These are phyloP conservation scores for Paecilomyces sp. DNA, from an alignment of 2,329 filamentous ascomycete species.

Conservation along the genomic window DNA sequence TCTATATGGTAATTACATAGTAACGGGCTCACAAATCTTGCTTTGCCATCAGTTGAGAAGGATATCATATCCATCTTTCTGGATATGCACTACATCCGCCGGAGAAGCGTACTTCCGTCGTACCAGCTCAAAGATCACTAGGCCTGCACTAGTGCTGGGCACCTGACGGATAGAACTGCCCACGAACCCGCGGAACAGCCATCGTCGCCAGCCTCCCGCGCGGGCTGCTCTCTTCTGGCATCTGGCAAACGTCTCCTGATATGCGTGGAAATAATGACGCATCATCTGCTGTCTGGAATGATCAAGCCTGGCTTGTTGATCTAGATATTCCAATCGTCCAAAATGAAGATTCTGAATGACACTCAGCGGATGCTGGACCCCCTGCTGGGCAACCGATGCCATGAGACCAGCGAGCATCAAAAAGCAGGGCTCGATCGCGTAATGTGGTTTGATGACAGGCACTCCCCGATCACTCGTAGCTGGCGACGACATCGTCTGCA, in stretches of 20 bases:
- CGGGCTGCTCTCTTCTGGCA: constrained; percentile 45
- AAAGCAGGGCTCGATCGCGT: constrained; percentile 56
- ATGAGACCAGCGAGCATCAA: constrained; percentile 53
- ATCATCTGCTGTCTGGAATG: constrained; percentile 39
- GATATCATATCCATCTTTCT: constrained; percentile 56
- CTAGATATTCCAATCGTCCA: constrained; percentile 52
- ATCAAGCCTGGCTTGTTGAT: constrained; percentile 43
- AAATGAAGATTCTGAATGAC: constrained; percentile 56
- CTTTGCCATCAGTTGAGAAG: constrained; percentile 38
- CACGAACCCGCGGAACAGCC: constrained; percentile 53
- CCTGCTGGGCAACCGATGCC: constrained; percentile 52
- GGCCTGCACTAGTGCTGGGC: constrained; percentile 56
- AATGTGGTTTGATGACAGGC: constrained; percentile 53
- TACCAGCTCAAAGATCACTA: constrained; percentile 60
- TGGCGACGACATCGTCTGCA: constrained; percentile 20
- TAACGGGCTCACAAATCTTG: background rate
- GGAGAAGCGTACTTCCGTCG: constrained; percentile 52
- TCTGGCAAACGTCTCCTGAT: constrained; percentile 52
- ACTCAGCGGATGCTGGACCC: constrained; percentile 52
- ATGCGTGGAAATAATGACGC: constrained; percentile 52
- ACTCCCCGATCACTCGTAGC: constrained; percentile 25
- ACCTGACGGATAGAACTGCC: constrained; percentile 52
- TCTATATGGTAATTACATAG: background rate
- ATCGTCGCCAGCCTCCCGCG: constrained; percentile 48
- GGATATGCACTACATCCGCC: constrained; percentile 47